Conservation (phyloP, 2,329 filamentous ascomycete species). For the Trichoderma endophyticum region DNA sequence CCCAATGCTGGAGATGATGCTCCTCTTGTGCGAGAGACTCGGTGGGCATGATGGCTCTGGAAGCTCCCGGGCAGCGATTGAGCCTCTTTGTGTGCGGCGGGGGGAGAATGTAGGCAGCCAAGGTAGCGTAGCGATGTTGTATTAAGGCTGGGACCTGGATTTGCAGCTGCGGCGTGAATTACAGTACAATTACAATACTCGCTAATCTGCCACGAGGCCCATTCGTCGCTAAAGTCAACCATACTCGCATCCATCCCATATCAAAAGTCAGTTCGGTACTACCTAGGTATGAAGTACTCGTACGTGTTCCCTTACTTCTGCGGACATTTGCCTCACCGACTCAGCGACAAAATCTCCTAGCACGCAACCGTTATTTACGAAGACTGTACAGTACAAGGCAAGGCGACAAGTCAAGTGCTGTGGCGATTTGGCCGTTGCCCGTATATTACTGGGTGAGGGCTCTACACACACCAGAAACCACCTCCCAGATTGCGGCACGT, state of each 20-base stretch:
- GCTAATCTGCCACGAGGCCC: not conserved
- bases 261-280: not conserved
- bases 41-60: not conserved
- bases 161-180: not conserved
- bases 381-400: too few relatives aligned
- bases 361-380: not conserved
- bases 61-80: not conserved
- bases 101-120: not conserved
- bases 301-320: not conserved
- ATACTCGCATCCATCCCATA: not conserved
- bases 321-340: not conserved
- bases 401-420: not conserved
- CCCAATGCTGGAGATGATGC: not conserved
- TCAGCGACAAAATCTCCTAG: not conserved
- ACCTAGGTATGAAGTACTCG: not conserved
- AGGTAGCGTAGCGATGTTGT: not conserved
- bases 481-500: conserved; percentile 13
- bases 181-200: not conserved
- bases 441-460: conserved; percentile 17
- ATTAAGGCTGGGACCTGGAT: not conserved
- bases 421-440: conserved; percentile 11
- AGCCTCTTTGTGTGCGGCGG: not conserved
- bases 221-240: not conserved
- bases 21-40: not conserved
- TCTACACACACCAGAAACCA: not conserved